Evolutionary conservation across 805 yeast genomes (phyloP).

Genomic region (Schwanniomyces polymorphus): DNA sequence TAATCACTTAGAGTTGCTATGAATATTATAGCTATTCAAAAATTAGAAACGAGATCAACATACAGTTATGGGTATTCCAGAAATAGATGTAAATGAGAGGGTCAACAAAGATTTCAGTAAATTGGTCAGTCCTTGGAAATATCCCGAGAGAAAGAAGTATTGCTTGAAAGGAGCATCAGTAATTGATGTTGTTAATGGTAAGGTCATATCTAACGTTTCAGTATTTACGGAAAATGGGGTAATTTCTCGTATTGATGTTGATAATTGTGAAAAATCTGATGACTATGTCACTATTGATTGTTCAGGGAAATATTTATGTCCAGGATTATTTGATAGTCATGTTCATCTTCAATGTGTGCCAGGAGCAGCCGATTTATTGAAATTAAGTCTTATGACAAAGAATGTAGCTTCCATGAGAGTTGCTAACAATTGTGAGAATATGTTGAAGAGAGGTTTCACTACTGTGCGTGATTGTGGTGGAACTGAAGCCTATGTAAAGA

Average conservation of each 20-base stretch:
- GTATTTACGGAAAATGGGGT: too few species aligned
- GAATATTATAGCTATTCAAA: too few species aligned
- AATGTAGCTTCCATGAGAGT: conserved; percentile 18
- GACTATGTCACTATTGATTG: conserved; percentile 15
- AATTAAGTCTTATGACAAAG: conserved; percentile 15
- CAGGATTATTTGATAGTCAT: conserved; percentile 25
- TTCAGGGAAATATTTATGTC: conserved; percentile 20
- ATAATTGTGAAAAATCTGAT: neutral
- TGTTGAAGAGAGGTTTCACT: conserved; percentile 18
- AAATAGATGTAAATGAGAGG: too few species aligned
- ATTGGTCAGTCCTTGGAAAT: too few species aligned
- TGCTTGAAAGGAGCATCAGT: too few species aligned
- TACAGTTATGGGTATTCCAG: too few species aligned
- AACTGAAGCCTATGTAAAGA: conserved; percentile 14
- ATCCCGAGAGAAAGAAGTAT: too few species aligned
- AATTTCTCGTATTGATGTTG: neutral
- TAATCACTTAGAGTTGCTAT: too few species aligned
- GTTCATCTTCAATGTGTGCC: conserved; percentile 21
- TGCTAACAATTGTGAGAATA: conserved; percentile 11
- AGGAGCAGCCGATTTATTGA: conserved; percentile 17
- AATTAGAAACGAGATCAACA: too few species aligned
- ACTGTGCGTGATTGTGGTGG: conserved; percentile 12
- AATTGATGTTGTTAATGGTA: too few species aligned
- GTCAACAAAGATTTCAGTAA: too few species aligned
- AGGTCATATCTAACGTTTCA: too few species aligned